phyloP scores from a whole-genome alignment of 2,329 filamentous ascomycete species.

The Colletotrichum destructivum region DNA sequence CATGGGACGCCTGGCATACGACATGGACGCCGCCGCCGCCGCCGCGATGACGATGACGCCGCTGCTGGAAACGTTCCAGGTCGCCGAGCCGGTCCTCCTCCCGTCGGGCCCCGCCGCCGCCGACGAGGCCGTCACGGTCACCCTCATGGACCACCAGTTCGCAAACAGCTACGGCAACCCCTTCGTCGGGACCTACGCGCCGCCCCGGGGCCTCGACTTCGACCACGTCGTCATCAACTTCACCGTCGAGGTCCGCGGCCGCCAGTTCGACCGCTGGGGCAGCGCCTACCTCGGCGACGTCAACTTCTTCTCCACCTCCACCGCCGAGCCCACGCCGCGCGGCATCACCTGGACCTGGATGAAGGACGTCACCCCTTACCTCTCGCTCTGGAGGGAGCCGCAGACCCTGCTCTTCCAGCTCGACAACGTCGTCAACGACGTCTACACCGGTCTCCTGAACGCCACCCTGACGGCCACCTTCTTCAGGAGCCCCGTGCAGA shows the following conservation, averaged over 20 bases:
- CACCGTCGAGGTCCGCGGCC: constrained; percentile 78
- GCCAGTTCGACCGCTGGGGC: constrained; percentile 83
- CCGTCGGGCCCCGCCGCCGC: constrained; percentile 52
- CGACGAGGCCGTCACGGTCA: constrained; percentile 54
- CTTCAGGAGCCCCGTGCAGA: constrained; percentile 65
- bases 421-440: constrained; percentile 78
- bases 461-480: constrained; percentile 82
- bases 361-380: constrained; percentile 83
- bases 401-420: constrained; percentile 88
- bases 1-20: constrained; percentile 23
- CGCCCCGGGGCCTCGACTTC: constrained; percentile 76
- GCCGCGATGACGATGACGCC: not conserved
- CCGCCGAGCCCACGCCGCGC: constrained; percentile 77
- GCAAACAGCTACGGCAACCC: constrained; percentile 79
- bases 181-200: constrained; percentile 77
- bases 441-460: constrained; percentile 82
- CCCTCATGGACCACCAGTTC: constrained; percentile 80
- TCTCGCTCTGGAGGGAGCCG: constrained; percentile 76
- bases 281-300: constrained; percentile 82
- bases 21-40: constrained; percentile 4
- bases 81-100: constrained; percentile 76
- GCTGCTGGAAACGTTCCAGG: constrained; percentile 76
- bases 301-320: constrained; percentile 87
- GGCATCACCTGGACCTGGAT: constrained; percentile 84
- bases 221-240: constrained; percentile 85